These are phyloP conservation scores for Auriscalpium orientale DNA, from an alignment of 768 basidiomycete species.

Conservation along the genomic window DNA sequence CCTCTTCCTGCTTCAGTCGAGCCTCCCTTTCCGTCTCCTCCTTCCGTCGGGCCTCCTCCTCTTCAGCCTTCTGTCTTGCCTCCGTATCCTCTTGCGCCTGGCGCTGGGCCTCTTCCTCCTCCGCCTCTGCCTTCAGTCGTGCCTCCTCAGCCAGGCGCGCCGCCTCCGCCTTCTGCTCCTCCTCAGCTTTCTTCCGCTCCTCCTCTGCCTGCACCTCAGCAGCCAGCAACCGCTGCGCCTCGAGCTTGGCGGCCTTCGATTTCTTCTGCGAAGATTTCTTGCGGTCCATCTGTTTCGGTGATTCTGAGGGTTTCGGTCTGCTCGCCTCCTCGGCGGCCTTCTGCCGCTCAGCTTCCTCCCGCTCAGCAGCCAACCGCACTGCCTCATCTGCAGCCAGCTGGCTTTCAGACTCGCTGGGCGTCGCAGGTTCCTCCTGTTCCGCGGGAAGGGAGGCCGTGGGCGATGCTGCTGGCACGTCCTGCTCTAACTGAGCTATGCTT, in stretches of 20 bases:
- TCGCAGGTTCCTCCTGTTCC: background rate
- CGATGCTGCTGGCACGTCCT: no score
- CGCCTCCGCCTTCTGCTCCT: conserved; percentile 2
- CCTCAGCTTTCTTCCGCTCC: background rate
- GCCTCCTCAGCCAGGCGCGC: conserved; percentile 8
- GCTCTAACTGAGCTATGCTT: background rate
- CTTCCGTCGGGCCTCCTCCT: conserved; percentile 1
- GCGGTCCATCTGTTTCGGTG: no score
- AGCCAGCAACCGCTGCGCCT: background rate
- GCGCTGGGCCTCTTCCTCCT: conserved; percentile 2
- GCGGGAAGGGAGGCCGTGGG: background rate
- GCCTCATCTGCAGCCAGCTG: background rate
- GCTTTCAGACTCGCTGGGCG: background rate
- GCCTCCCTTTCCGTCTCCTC: no score
- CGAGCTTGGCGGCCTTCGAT: background rate
- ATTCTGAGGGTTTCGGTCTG: background rate
- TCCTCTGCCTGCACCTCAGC: background rate
- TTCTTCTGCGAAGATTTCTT: background rate
- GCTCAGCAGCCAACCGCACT: background rate
- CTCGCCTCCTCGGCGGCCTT: background rate
- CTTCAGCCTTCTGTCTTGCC: conserved; percentile 3
- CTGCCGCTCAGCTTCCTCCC: background rate
- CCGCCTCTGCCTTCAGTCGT: conserved; percentile 1
- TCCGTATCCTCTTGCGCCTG: background rate
- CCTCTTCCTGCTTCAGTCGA: background rate